Percentiles rank a stretch among this genome's conserved stretches.
Conservation (phyloP, 1,284 basidiomycete species). For the Fomitopsis schrenkii region DNA sequence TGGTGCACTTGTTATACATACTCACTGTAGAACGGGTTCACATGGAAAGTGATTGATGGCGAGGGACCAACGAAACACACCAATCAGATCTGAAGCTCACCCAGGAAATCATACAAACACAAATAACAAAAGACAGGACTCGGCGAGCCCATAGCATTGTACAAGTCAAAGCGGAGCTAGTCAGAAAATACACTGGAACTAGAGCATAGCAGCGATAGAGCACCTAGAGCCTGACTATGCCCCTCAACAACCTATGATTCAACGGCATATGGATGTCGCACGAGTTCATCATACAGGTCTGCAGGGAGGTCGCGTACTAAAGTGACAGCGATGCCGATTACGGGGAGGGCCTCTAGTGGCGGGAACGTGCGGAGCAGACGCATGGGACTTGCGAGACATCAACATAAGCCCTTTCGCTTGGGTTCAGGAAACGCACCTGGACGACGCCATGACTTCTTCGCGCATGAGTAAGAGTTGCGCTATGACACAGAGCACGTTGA, state of each 20-base stretch:
- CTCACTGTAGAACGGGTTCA: no score
- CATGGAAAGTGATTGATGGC: no score
- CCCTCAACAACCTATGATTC: constrained; percentile 6
- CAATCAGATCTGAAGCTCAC: no score
- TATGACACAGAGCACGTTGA: constrained; percentile 95
- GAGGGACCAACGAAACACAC: no score
- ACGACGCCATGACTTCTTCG: constrained; percentile 81
- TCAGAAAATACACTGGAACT: neutral
- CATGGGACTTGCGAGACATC: constrained; percentile 70
- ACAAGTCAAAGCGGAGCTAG: neutral
- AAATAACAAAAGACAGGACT: no score
- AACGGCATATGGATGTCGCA: constrained; percentile 77
- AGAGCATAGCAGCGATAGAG: neutral
- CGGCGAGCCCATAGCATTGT: no score
- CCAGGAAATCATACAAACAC: no score
- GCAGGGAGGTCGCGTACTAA: constrained; percentile 87
- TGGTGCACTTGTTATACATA: no score
- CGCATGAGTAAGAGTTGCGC: constrained; percentile 90
- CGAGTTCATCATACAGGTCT: constrained; percentile 88
- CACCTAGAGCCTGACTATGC: neutral
- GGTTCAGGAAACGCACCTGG: constrained; percentile 53
- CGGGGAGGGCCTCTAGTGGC: constrained; percentile 79
- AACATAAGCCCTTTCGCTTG: neutral
- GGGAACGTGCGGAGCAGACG: constrained; percentile 93
- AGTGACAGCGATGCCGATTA: constrained; percentile 91